Conservation (phyloP, 2,329 filamentous ascomycete species). For the Ophiostoma novo-ulmi region DNA sequence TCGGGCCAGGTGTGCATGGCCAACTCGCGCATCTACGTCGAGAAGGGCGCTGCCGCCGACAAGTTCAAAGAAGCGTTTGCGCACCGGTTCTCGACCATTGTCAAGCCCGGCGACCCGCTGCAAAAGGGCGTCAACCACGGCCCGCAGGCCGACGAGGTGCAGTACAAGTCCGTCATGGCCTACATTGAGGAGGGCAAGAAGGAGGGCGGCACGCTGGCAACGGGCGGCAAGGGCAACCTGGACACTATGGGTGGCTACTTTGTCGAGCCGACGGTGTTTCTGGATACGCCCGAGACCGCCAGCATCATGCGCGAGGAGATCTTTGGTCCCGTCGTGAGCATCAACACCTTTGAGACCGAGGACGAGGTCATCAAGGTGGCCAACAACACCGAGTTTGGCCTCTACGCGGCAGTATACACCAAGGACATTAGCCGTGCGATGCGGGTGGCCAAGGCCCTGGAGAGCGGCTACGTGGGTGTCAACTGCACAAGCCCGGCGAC, state of each 20-base stretch:
- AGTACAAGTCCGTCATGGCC: slow-evolving; percentile 39
- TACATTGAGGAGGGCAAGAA: slow-evolving; percentile 37
- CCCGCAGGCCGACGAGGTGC: slow-evolving; percentile 42
- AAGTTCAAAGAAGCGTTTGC: slow-evolving; percentile 39
- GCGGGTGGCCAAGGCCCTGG: slow-evolving; percentile 42
- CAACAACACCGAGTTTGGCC: slow-evolving; percentile 51
- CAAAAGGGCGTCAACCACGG: slow-evolving; percentile 36
- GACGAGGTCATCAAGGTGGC: slow-evolving; percentile 45
- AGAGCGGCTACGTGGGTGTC: slow-evolving; percentile 52
- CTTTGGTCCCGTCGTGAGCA: slow-evolving; percentile 50
- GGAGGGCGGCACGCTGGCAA: slow-evolving; percentile 30
- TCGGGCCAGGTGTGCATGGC: slow-evolving; percentile 49
- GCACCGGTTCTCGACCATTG: slow-evolving; percentile 37
- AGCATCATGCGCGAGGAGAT: slow-evolving; percentile 48
- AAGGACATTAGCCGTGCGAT: slow-evolving; percentile 40
- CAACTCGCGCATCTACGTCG: slow-evolving; percentile 44
- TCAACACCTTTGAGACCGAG: slow-evolving; percentile 48
- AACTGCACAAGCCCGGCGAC: slow-evolving; percentile 40
- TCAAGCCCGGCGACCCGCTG: slow-evolving; percentile 37
- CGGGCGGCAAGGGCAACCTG: slow-evolving; percentile 30
- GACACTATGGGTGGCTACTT: slow-evolving; percentile 33
- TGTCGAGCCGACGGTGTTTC: slow-evolving; percentile 40
- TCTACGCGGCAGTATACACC: slow-evolving; percentile 49
- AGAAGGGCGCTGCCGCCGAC: slow-evolving; percentile 35
- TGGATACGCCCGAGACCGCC: slow-evolving; percentile 35